Conservation (phyloP, 2,329 filamentous ascomycete genomes). For the Pestalotiopsis sp. region DNA sequence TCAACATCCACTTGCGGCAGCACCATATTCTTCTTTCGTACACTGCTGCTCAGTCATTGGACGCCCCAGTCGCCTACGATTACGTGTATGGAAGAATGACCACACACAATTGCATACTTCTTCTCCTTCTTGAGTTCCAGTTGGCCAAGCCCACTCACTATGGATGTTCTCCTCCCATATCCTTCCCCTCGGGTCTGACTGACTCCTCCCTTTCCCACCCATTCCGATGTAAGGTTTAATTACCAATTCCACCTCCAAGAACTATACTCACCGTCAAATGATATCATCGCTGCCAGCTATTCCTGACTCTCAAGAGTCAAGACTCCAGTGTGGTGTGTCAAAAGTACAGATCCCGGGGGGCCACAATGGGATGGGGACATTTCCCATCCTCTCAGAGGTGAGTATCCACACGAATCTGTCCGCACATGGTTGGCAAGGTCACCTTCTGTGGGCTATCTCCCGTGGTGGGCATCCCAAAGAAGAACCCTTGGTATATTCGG, state of each 20-base stretch:
- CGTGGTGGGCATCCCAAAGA: not conserved
- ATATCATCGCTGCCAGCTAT: conserved; percentile 5
- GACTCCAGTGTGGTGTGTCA: not conserved
- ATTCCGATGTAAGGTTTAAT: not conserved
- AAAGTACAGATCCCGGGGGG: conserved; percentile 1
- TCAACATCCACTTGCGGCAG: not conserved
- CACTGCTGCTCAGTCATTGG: not conserved
- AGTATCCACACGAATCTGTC: not conserved
- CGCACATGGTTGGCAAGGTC: conserved; percentile 4
- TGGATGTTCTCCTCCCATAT: not conserved
- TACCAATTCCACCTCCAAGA: conserved; percentile 1
- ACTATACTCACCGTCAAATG: not conserved
- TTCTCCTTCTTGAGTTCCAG: not conserved
- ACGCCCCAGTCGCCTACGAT: not conserved
- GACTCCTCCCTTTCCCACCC: not conserved
- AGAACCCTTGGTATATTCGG: not conserved
- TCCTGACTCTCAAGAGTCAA: not conserved
- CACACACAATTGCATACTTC: not conserved
- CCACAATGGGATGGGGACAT: not conserved
- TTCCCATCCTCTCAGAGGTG: not conserved
- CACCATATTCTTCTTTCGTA: not conserved
- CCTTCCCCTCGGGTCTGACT: not conserved
- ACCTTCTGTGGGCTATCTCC: not conserved
- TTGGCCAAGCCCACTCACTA: not conserved
- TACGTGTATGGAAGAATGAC: not conserved